Evolutionary conservation across 495 filamentous ascomycete genomes (phyloP).

Genomic region (Aspergillus egyptiacus): DNA sequence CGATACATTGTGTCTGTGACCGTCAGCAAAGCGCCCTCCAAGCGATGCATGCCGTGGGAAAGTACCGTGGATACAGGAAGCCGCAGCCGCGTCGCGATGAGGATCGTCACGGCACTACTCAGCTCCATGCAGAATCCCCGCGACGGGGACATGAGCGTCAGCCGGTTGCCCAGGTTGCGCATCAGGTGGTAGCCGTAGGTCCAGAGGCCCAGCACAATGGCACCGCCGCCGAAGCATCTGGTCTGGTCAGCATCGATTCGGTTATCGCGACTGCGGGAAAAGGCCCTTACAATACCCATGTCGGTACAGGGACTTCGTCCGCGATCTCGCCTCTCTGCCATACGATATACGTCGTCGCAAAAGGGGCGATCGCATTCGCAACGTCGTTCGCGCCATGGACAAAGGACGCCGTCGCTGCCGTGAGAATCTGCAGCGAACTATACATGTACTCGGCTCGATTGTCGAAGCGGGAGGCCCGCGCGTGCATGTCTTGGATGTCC

Average conservation of each 20-base stretch:
- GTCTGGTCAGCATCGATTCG: background rate
- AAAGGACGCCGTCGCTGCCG: constrained; percentile 7
- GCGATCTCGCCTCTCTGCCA: background rate
- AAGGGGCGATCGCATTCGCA: constrained; percentile 5
- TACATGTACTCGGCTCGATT: constrained; percentile 10
- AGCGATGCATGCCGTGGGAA: background rate
- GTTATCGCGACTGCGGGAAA: background rate
- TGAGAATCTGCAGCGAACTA: constrained; percentile 8
- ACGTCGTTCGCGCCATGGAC: constrained; percentile 11
- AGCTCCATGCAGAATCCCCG: constrained; percentile 10
- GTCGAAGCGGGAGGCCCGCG: constrained; percentile 4
- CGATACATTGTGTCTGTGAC: constrained; percentile 7
- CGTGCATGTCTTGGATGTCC: constrained; percentile 13
- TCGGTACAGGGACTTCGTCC: constrained; percentile 4
- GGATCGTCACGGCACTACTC: constrained; percentile 6
- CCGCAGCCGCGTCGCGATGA: constrained; percentile 1
- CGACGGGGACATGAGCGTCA: constrained; percentile 10
- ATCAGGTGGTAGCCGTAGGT: constrained; percentile 10
- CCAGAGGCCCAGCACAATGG: constrained; percentile 4
- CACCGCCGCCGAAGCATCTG: constrained; percentile 3
- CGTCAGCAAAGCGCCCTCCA: background rate
- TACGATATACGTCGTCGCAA: constrained; percentile 4
- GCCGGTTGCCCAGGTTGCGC: constrained; percentile 8
- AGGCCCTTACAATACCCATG: constrained; percentile 6
- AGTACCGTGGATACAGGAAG: constrained; percentile 8